A percentile compares a stretch with the other conserved stretches of the same genome.
Conservation (phyloP, 306 rosid species). For the Sicyos edulis region DNA sequence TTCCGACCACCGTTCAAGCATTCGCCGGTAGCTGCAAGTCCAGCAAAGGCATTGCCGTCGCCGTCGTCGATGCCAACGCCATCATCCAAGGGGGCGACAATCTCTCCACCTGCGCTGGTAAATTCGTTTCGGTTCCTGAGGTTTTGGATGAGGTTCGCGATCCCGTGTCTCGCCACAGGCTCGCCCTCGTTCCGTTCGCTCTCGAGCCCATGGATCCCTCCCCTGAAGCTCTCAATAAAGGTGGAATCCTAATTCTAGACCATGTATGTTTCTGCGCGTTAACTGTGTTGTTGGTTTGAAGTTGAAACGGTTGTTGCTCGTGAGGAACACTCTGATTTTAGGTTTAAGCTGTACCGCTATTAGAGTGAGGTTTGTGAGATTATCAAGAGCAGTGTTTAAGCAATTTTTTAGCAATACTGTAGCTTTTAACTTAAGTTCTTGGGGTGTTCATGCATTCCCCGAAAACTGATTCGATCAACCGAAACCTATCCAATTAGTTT, state of each 20-base stretch:
- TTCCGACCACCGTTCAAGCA: conserved; percentile 22
- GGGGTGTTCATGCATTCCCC: too few species aligned
- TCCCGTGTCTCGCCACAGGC: conserved; percentile 84
- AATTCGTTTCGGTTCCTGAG: conserved; percentile 61
- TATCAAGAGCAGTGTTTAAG: background rate
- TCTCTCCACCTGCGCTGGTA: conserved; percentile 57
- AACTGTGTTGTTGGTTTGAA: background rate
- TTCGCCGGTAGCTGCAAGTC: conserved; percentile 53
- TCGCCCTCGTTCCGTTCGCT: conserved; percentile 58
- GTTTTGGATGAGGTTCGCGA: conserved; percentile 79
- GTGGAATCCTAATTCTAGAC: conserved; percentile 31
- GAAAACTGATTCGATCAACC: too few species aligned
- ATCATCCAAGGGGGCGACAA: conserved; percentile 61
- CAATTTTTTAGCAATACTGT: too few species aligned
- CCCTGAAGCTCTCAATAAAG: conserved; percentile 68
- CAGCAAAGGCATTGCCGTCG: conserved; percentile 59
- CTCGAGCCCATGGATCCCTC: conserved; percentile 74
- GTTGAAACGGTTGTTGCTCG: background rate
- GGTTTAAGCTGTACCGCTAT: background rate
- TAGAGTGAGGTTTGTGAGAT: background rate
- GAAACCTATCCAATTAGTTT: too few species aligned
- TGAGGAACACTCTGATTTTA: background rate
- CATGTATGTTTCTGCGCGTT: background rate
- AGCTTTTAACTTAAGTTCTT: too few species aligned
- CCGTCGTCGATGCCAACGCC: conserved; percentile 77